A percentile compares a stretch with the other conserved stretches of the same genome.
These are phyloP conservation scores for Phytophthora tubulina DNA, from an alignment of 352 stramenopile species.

Conservation along the genomic window DNA sequence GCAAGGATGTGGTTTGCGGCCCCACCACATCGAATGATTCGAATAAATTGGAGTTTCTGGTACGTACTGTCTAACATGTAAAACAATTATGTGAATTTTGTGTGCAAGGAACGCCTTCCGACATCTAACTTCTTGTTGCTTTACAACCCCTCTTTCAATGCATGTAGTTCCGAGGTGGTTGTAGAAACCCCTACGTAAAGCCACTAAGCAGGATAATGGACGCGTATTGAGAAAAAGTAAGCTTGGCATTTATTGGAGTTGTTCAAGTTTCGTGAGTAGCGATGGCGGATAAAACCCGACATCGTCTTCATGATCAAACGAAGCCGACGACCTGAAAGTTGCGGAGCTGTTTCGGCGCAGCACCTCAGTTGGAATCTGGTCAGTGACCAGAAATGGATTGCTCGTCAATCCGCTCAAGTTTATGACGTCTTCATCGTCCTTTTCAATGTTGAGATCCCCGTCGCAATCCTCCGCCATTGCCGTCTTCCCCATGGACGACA, in stretches of 20 bases:
- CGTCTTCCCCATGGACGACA: conserved; percentile 19
- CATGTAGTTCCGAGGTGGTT: no score
- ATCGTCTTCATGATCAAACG: conserved; percentile 10
- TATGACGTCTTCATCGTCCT: conserved; percentile 15
- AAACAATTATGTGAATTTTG: no score
- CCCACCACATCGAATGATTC: no score
- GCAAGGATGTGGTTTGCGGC: no score
- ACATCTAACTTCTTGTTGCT: no score
- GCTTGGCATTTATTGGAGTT: neutral
- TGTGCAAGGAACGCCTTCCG: no score
- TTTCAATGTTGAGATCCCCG: neutral
- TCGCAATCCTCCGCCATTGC: conserved; percentile 9
- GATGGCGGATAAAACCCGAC: conserved; percentile 12
- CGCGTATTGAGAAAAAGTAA: neutral
- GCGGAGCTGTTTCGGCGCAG: conserved; percentile 23
- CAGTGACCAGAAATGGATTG: neutral
- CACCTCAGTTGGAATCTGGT: neutral
- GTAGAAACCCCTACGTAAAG: no score
- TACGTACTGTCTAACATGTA: no score
- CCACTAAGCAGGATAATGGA: neutral
- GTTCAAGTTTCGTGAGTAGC: conserved; percentile 31
- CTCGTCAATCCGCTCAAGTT: conserved; percentile 6
- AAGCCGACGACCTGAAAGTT: conserved; percentile 15
- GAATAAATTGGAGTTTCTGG: no score
- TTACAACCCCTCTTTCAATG: no score